Evolutionary conservation across 805 yeast species (phyloP).

Genomic region (Candida silvicultrix): DNA sequence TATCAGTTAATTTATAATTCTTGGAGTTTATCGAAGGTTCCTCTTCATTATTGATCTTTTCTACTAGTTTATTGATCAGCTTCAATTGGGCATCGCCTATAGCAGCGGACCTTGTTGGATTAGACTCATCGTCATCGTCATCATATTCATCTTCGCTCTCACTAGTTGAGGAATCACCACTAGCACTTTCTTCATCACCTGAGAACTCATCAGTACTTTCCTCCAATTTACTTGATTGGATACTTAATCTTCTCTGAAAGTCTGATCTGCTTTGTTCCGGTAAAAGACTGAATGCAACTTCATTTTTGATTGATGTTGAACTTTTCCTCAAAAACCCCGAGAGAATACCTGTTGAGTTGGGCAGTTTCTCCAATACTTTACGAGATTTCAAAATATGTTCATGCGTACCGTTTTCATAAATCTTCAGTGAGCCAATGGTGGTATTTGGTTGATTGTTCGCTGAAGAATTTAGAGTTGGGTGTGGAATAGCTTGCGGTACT

Average conservation of each 20-base stretch:
- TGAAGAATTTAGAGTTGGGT: not conserved
- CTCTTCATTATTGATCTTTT: slow-evolving; percentile 35
- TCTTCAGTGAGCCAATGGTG: slow-evolving; percentile 12
- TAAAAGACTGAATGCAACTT: slow-evolving; percentile 21
- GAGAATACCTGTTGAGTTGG: slow-evolving; percentile 14
- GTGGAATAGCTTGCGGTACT: not conserved
- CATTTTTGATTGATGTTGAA: slow-evolving; percentile 6
- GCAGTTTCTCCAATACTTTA: slow-evolving; percentile 19
- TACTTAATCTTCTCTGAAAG: slow-evolving; percentile 21
- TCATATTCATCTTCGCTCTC: slow-evolving; percentile 5
- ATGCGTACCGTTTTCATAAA: slow-evolving; percentile 19
- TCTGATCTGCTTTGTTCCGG: slow-evolving; percentile 23
- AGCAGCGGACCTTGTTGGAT: slow-evolving; percentile 25
- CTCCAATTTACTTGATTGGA: slow-evolving; percentile 15
- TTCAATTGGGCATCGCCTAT: slow-evolving; percentile 44
- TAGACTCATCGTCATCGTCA: slow-evolving; percentile 3
- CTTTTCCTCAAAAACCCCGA: slow-evolving; percentile 18
- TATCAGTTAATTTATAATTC: slow-evolving; percentile 32
- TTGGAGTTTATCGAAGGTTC: slow-evolving; percentile 11
- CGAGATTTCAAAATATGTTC: slow-evolving; percentile 17
- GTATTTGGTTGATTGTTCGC: not conserved
- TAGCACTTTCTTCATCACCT: slow-evolving; percentile 4
- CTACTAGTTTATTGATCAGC: slow-evolving; percentile 40
- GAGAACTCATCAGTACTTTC: not conserved
- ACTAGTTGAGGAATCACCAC: slow-evolving; percentile 1